Base-by-base conservation (phyloP, 441 rosid genomes). In the Populus trichocarpa region DNA sequence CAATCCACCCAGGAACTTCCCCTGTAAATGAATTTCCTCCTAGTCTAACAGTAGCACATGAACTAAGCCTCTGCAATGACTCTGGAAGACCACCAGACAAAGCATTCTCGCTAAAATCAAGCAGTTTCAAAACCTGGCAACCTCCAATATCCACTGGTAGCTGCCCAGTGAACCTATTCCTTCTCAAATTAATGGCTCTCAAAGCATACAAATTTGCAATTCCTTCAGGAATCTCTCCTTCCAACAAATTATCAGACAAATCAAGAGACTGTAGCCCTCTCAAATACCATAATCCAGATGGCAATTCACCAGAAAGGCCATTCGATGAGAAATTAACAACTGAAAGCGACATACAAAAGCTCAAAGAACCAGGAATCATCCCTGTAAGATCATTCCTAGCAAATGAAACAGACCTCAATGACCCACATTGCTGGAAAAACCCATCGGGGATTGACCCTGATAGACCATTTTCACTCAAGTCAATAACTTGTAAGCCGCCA, bases 341-440 rank as follows among this genome's bases (percentile, higher is more conserved):
- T 5, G 77, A 79, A 57, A 96, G 83, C 2, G 85, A 30, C 4
- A 86, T 75, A 80, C 99, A 96, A 70, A 80, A 86, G 81, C 84
- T 81, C 75, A 94, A 82, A 59, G 94, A 90, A 75, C 83, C 90
- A 2, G 98, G 98, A 76, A 96, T 85, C 68, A 78, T 72, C 66
- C 99, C 98, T 0, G 88, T 83, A 40, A 96, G 92, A 35, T 82
- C 82, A 81, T 96, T 96, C 69, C 75, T 67, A 3, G 96, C 98
- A n/a, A 96, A 87, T 2, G 98, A 92, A 69, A 94, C 88, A 8
- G 88, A 87, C 79, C 84, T 87, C 64, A 96, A 79, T 13, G 93
- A 90, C 78, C 97, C 95, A 82, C 99, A 96, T 90, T 96, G 97
- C 77, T 85, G 76, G 67, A 94, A 96, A 57, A 96, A 84, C 18